Evolutionary conservation across 768 basidiomycete species (phyloP).

Genomic region (Rhizopogon salebrosus): DNA sequence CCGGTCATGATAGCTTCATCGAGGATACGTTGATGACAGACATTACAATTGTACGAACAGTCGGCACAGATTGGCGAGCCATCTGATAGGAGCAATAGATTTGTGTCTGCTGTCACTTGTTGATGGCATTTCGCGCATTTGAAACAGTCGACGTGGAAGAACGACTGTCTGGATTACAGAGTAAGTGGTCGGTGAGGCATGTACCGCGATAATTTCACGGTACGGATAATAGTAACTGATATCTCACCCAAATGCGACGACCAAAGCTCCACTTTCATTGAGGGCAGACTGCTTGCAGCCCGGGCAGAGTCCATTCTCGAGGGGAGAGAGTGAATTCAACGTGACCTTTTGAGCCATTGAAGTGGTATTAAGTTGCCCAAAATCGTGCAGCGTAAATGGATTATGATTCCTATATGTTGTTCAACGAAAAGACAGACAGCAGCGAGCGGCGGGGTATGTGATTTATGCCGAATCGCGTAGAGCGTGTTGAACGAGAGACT

Average conservation of each 20-base stretch:
- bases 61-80: conserved; percentile 94
- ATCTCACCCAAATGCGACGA: conserved; percentile 93
- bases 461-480: conserved; percentile 3
- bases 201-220: neutral
- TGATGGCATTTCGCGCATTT: conserved; percentile 94
- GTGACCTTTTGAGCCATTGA: conserved; percentile 12
- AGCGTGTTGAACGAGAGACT: neutral
- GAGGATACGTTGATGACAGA: conserved; percentile 90
- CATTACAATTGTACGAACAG: conserved; percentile 93
- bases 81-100: conserved; percentile 93
- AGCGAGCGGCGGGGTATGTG: conserved; percentile 3
- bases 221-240: neutral
- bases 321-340: conserved; percentile 12
- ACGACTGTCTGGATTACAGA: conserved; percentile 61
- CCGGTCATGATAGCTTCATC: conserved; percentile 99
- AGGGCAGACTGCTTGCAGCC: conserved; percentile 81
- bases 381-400: conserved; percentile 2
- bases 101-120: conserved; percentile 93
- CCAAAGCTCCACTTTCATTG: conserved; percentile 76
- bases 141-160: conserved; percentile 95
- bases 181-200: conserved; percentile 7
- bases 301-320: conserved; percentile 66
- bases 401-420: neutral
- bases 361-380: neutral
- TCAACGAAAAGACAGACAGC: conserved; percentile 1